Evolutionary conservation across 352 stramenopile genomes (phyloP), one percentile per base, ranked within the genome.

Genomic region (Pythium pyrilobum): DNA sequence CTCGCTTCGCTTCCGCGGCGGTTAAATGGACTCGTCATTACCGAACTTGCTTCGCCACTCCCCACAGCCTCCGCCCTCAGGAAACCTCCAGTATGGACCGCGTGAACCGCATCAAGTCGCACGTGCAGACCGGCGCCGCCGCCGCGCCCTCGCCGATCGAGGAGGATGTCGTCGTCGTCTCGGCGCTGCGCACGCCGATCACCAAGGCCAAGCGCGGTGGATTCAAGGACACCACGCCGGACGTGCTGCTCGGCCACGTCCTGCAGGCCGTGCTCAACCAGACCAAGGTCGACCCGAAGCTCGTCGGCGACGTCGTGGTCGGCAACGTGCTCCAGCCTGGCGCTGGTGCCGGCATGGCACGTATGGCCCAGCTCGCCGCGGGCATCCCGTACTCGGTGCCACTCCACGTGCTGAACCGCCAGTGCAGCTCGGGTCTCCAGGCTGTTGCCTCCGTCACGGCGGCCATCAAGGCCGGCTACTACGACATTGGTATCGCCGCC

Each of bases 171-270:
- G 83, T 96, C 21, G 73, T 96, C 47, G 81, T 96, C 45, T 85
- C 81, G 43, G 83, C 85, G 15, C 50, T 86, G 18, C 85, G 87
- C 60, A 96, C 87, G 57, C 78, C 86, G 34, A 92, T 96, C 63
- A 87, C 81, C 52, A 94, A 93, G 64, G 81, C 81, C 52, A 81
- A 85, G 56, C 77, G 85, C 46, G 89, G 89, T 25, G 84, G 76
- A 20, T 97, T 97, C 67, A 96, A 96, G 74, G 85, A 96, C 68
- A 96, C 86, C 12, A 96, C 85, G 33, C 87, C 89, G 27, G 89
- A 97, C 56, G 85, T 93, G 28, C 69, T 97, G 45, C 81, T 97
- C 23, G 75, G 78, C 54, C 81, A 89, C 57, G 81, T 96, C 39
- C 74, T 97, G 23, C 61, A 77, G 61, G 85, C 82, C 7, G 76